phyloP scores from a whole-genome alignment of 441 rosid genomes.

The Populus hybrid region DNA sequence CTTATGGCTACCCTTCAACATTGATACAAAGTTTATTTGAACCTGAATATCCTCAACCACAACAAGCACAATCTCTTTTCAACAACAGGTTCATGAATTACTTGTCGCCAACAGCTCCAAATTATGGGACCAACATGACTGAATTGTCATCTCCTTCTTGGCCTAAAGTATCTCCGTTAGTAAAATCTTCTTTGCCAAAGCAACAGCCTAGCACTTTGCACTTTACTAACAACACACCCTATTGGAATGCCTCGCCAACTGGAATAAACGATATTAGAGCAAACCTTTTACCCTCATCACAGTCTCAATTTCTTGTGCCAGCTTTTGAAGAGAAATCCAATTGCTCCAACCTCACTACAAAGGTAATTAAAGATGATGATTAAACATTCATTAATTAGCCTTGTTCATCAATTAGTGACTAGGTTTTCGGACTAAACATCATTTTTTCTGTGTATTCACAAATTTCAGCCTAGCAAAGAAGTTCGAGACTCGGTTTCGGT shows the following conservation, averaged over 20 bases:
- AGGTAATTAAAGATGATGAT: slow-evolving; percentile 34
- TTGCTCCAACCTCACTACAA: slow-evolving; percentile 13
- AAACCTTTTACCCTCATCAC: slow-evolving; percentile 33
- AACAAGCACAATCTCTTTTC: too few relatives aligned
- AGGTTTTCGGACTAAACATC: slow-evolving; percentile 6
- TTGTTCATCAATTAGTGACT: background rate
- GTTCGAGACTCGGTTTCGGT: slow-evolving; percentile 33
- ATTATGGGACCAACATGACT: slow-evolving; percentile 32
- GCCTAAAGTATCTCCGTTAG: slow-evolving; percentile 31
- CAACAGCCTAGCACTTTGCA: slow-evolving; percentile 35
- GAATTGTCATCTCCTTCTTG: slow-evolving; percentile 32
- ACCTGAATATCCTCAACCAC: too few relatives aligned
- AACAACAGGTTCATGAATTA: too few relatives aligned
- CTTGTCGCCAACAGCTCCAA: too few relatives aligned
- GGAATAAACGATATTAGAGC: slow-evolving; percentile 27
- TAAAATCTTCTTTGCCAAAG: slow-evolving; percentile 34
- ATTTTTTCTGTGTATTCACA: background rate
- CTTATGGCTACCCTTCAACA: too few relatives aligned
- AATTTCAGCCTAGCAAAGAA: slow-evolving; percentile 35
- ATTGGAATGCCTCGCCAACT: slow-evolving; percentile 48
- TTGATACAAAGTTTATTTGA: too few relatives aligned
- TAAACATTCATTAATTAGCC: background rate
- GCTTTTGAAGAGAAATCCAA: slow-evolving; percentile 34
- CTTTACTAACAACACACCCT: slow-evolving; percentile 50
- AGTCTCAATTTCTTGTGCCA: slow-evolving; percentile 30